A percentile compares a stretch with the other conserved stretches of the same genome.
These are phyloP conservation scores for Colletotrichum higginsianum DNA, from an alignment of 2,329 filamentous ascomycete species.

Conservation along the genomic window DNA sequence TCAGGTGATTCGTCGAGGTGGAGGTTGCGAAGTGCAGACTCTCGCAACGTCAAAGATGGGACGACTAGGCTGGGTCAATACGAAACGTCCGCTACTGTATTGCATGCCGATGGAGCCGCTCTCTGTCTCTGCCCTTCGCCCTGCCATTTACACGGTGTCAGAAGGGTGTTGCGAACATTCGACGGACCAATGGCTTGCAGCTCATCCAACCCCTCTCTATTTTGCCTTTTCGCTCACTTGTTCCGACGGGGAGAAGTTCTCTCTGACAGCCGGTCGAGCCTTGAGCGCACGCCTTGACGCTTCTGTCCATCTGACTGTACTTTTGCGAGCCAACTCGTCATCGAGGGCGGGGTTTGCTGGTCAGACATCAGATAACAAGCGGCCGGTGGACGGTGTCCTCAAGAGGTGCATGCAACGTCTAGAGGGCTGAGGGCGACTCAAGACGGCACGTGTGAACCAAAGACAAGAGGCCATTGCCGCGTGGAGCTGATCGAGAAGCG, in stretches of 20 bases:
- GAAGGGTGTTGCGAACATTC: neutral
- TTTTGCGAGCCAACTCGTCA: neutral
- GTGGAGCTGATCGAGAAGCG: too few relatives aligned
- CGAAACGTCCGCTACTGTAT: neutral
- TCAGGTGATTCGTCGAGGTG: neutral
- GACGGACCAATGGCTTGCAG: neutral
- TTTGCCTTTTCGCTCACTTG: neutral
- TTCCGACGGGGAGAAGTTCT: neutral
- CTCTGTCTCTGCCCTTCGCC: neutral
- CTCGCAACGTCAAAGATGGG: neutral
- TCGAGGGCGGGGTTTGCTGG: neutral
- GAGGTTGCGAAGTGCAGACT: neutral
- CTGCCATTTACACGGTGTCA: neutral
- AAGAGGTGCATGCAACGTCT: fast-evolving
- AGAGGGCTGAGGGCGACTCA: neutral
- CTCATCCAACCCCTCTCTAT: neutral
- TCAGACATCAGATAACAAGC: too few relatives aligned
- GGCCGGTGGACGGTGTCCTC: neutral
- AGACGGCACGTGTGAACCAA: neutral
- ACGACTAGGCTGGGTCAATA: neutral
- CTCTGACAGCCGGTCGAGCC: neutral
- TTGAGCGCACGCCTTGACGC: neutral
- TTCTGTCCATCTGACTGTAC: neutral
- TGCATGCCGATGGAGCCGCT: neutral
- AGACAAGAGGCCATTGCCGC: neutral